Evolutionary conservation across 768 basidiomycete species (phyloP), one percentile per base, ranked within the genome.

Genomic region (Mycena filopes): DNA sequence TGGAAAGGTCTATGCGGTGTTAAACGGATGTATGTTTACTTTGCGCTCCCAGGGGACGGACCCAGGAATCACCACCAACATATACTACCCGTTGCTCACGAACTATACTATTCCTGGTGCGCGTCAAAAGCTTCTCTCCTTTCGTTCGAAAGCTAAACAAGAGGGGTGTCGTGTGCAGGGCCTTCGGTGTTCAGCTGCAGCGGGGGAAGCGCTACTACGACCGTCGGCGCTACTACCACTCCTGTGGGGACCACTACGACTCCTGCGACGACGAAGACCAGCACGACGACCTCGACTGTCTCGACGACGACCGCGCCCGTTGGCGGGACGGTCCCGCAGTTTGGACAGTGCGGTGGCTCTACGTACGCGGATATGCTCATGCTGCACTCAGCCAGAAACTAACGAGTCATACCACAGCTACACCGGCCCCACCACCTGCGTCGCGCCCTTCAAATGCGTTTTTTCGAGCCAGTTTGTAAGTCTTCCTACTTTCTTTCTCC

Each of bases 11-110:
- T 5, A 36, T 28, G 23, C 8, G 38, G 36, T 26, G 4, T 48
- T 57, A 28, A 7, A 31, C 23, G 40, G 4, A 49, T 42, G n/a
- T n/a, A n/a, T n/a, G n/a, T n/a, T n/a, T n/a, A n/a, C n/a, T n/a
- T n/a, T 20, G 20, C 11, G n/a, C 9, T 53, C n/a, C n/a, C 8
- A 55, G 79, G 79, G 79, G 25, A 73, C 77, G 36, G 82, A 84
- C 71, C 83, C 83, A 25, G 83, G 83, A 21, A 82, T 86, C 67
- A 79, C 75, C 9, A 71, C 81, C 69, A 82, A 84, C 73, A 80
- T 84, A 64, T 84, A 84, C 57, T 62, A 57, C 71, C 72, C 70
- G 33, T 64, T 71, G 18, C 71, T 82, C n/a, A 71, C 73, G 15
- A 73, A 72, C 50, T 83, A 84, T 74, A 79, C 77, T 6, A 75